A percentile compares a stretch with the other conserved stretches of the same genome.
phyloP scores from a whole-genome alignment of 2,329 filamentous ascomycete species.

The Xylariaceae sp. region DNA sequence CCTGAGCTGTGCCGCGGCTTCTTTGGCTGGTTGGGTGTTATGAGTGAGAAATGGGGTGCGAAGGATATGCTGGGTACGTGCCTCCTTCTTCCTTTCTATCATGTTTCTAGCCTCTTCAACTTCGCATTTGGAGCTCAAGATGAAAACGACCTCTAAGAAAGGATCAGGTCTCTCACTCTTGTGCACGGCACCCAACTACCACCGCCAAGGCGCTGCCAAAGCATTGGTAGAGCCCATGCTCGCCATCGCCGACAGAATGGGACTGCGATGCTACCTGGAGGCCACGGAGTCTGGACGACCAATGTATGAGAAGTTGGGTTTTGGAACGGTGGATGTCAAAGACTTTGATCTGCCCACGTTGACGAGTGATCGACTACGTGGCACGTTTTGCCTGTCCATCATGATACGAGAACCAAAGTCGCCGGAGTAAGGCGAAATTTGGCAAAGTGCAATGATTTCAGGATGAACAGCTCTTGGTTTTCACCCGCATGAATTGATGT shows the following conservation, averaged over 20 bases:
- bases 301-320: constrained; percentile 37
- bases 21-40: constrained; percentile 25
- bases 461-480: too few relatives aligned
- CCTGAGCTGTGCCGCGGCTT: constrained; percentile 26
- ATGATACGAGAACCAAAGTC: constrained; percentile 29
- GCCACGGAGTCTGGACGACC: constrained; percentile 33
- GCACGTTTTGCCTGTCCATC: constrained; percentile 19
- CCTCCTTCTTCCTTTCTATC: background rate
- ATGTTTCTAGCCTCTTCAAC: background rate
- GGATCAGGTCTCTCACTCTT: constrained; percentile 34
- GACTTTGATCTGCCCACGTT: constrained; percentile 21
- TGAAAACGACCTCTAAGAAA: background rate
- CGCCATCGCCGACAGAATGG: constrained; percentile 32
- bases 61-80: constrained; percentile 33
- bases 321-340: constrained; percentile 31
- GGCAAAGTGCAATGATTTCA: background rate
- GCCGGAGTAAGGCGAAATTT: background rate
- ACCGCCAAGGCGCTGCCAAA: constrained; percentile 33
- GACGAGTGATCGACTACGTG: constrained; percentile 13
- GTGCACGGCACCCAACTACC: constrained; percentile 32
- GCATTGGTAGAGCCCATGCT: constrained; percentile 34
- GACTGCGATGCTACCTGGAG: constrained; percentile 34
- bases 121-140: background rate
- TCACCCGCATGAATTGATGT: too few relatives aligned
- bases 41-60: constrained; percentile 28